Percentiles rank a stretch among this genome's conserved stretches.
These are phyloP conservation scores for Kazachstania kunashirensis DNA, from an alignment of 805 yeast species.

Conservation along the genomic window DNA sequence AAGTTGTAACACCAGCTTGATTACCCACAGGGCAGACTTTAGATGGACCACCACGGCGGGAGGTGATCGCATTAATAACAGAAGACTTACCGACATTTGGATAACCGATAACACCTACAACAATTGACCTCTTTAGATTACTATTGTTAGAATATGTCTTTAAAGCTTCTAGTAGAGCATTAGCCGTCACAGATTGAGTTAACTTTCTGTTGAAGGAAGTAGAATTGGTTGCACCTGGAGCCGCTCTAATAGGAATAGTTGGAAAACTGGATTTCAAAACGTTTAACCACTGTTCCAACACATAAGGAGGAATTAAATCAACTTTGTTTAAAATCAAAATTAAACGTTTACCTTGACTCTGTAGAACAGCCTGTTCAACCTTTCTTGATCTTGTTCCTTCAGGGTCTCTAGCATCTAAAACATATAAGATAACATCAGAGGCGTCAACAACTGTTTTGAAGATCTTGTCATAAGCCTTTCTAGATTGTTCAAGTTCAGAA, in stretches of 20 bases:
- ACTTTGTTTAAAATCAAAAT: conserved; percentile 83
- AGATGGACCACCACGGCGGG: conserved; percentile 57
- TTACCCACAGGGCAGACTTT: conserved; percentile 94
- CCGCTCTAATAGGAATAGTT: conserved; percentile 78
- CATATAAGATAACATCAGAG: conserved; percentile 83
- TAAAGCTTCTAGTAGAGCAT: conserved; percentile 64
- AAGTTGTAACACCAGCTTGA: conserved; percentile 93
- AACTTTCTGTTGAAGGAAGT: conserved; percentile 64
- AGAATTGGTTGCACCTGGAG: conserved; percentile 62
- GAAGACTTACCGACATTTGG: conserved; percentile 97
- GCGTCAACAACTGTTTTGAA: conserved; percentile 90
- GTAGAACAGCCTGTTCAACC: conserved; percentile 82
- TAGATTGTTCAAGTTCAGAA: conserved; percentile 56
- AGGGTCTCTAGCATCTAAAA: conserved; percentile 96
- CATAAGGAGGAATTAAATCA: conserved; percentile 82
- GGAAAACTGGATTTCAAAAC: conserved; percentile 79
- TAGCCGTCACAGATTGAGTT: conserved; percentile 62
- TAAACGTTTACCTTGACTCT: conserved; percentile 66
- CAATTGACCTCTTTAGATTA: conserved; percentile 77
- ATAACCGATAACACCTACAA: conserved; percentile 94
- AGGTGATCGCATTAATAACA: conserved; percentile 77
- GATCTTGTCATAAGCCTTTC: conserved; percentile 88
- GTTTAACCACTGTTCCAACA: conserved; percentile 73
- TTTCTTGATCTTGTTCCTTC: conserved; percentile 86
- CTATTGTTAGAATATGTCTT: conserved; percentile 78